Evolutionary conservation across 75 land plant species (phyloP), one percentile per base, ranked within the genome.

Genomic region (Pinus albicaulis): DNA sequence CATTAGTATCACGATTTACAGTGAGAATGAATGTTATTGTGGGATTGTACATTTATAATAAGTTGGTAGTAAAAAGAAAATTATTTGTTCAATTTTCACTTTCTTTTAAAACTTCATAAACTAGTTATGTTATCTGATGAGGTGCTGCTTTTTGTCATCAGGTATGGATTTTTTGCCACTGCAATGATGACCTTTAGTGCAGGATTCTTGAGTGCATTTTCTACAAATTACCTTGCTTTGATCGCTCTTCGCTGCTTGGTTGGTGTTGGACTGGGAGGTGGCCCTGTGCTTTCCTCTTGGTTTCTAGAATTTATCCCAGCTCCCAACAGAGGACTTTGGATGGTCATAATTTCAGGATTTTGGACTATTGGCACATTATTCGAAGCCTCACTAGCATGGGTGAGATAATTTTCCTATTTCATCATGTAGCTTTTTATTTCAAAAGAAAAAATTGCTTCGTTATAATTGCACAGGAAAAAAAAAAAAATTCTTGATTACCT

Each of bases 281-380:
- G 87, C 41, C 82, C 85, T 57, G 86, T 83, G 3, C 62, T 86
- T 52, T 70, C 72, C 28, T 80, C 87, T 17, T 86, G 87, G 87
- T 86, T 86, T 73, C 61, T 86, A 81, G 87, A 86, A 76, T 86
- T 86, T 73, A 73, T 86, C 10, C 87, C 87, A 25, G 31, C 86
- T 63, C 44, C 86, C n/a, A 79, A 79, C 34, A 75, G 87, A 61
- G 87, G 87, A 41, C 12, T 79, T 23, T 86, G 86, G 87, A 86
- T 86, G 87, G 82, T 86, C 11, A 23, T 86, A 57, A 59, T 86
- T 57, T 76, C 86, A 22, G 56, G 73, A 25, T 86, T 86, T 72
- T 86, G 87, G 87, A 83, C 86, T 8, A n/a, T 86, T 73, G 87
- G 86, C 22, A 79, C 86, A 44, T 38, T 86, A 38, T 69, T 73